A percentile compares a stretch with the other conserved stretches of the same genome.
Conservation (phyloP, 176 grass and related monocot species). For the Triticum aestivum region IWGSC_CS_RefSeq_v2.1 NC_057799.1:427043852-427044351, state of each 20-base stretch:
- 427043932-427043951: slow-evolving; percentile 33
- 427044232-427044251: slow-evolving; percentile 34
- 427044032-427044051: slow-evolving; percentile 19
- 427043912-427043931: slow-evolving; percentile 9
- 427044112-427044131: slow-evolving; percentile 19
- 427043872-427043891: slow-evolving; percentile 13
- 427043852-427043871: not conserved
- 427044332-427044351: not conserved
- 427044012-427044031: slow-evolving; percentile 64
- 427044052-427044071: slow-evolving; percentile 10
- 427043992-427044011: slow-evolving; percentile 42
- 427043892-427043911: not conserved
- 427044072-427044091: not conserved
- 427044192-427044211: slow-evolving; percentile 2
- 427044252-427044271: not conserved
- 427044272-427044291: not conserved
- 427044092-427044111: slow-evolving; percentile 38
- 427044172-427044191: not conserved
- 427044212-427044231: slow-evolving; percentile 6
- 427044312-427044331: slow-evolving; percentile 34
- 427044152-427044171: slow-evolving; percentile 14
- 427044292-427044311: slow-evolving; percentile 14
- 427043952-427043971: slow-evolving; percentile 42
- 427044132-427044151: slow-evolving; percentile 12
- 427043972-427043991: slow-evolving; percentile 33